Conservation (phyloP, 768 basidiomycete species). For the Coprinopsis strossmayeri region DNA sequence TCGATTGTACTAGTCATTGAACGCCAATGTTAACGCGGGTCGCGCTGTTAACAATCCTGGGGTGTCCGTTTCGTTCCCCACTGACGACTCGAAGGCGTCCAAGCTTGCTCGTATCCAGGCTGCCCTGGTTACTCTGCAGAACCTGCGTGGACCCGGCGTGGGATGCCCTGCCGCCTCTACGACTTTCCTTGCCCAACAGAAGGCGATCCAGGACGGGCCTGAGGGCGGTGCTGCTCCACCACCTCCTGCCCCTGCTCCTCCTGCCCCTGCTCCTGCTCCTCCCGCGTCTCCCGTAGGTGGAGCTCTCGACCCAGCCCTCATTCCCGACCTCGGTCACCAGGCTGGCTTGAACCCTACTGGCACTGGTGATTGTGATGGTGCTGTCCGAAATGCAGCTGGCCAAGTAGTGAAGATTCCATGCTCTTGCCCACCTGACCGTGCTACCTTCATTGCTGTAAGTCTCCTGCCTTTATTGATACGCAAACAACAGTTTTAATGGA, state of each 20-base stretch:
- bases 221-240: slow-evolving; percentile 24
- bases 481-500: background rate
- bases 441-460: slow-evolving; percentile 42
- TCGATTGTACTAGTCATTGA: slow-evolving; percentile 27
- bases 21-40: slow-evolving; percentile 53
- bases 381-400: slow-evolving; percentile 44
- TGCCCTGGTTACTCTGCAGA: slow-evolving; percentile 64
- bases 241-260: slow-evolving; percentile 12
- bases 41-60: slow-evolving; percentile 60
- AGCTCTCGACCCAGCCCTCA: slow-evolving; percentile 45
- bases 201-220: slow-evolving; percentile 28
- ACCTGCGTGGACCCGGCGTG: slow-evolving; percentile 57
- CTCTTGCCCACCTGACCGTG: slow-evolving; percentile 53
- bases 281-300: slow-evolving; percentile 20
- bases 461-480: background rate
- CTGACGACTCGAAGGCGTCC: slow-evolving; percentile 44
- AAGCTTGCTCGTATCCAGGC: slow-evolving; percentile 53
- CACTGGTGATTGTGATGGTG: slow-evolving; percentile 68
- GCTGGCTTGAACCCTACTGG: slow-evolving; percentile 59
- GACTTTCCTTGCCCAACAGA: slow-evolving; percentile 43
- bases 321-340: slow-evolving; percentile 51
- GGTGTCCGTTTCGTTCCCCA: slow-evolving; percentile 55
- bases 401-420: slow-evolving; percentile 60
- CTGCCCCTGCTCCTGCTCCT: slow-evolving; percentile 11
- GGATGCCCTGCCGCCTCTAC: slow-evolving; percentile 66